A percentile compares a stretch with the other conserved stretches of the same genome.
These are phyloP conservation scores for Olyra latifolia DNA, from an alignment of 176 grass and related monocot genomes.

Conservation along the genomic window DNA sequence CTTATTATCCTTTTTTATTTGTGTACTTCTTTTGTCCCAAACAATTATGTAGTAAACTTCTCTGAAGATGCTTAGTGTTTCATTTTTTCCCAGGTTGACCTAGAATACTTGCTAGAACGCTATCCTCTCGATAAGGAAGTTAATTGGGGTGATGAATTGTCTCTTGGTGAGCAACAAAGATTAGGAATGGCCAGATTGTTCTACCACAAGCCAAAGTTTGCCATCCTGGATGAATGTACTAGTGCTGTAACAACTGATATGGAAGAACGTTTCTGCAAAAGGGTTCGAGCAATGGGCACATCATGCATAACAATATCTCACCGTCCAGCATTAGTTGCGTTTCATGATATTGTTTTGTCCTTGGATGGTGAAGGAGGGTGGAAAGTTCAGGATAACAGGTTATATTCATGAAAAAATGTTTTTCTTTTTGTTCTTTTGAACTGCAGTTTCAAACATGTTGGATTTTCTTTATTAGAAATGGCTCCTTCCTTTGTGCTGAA, in stretches of 20 bases:
- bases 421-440: conserved; percentile 12
- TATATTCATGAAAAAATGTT: conserved; percentile 18
- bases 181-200: conserved; percentile 97
- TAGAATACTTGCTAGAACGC: conserved; percentile 93
- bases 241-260: conserved; percentile 98
- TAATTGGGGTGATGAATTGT: conserved; percentile 96
- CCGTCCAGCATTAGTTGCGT: conserved; percentile 91
- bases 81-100: conserved; percentile 73
- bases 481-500: conserved; percentile 53
- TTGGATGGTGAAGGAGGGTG: conserved; percentile 97
- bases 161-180: conserved; percentile 98
- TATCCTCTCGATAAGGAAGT: conserved; percentile 88
- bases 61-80: conserved; percentile 26
- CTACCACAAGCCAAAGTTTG: conserved; percentile 97
- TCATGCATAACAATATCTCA: conserved; percentile 99
- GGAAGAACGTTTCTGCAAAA: conserved; percentile 94
- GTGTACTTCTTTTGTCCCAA: background rate
- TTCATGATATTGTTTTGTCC: conserved; percentile 95
- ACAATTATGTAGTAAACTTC: background rate
- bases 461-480: conserved; percentile 50
- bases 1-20: conserved; percentile 2
- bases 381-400: conserved; percentile 92
- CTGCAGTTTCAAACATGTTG: conserved; percentile 4
- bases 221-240: conserved; percentile 98
- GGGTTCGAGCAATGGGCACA: conserved; percentile 91